Conservation (phyloP, 129 eudicot species). For the Chrysanthemum makinoi region DNA sequence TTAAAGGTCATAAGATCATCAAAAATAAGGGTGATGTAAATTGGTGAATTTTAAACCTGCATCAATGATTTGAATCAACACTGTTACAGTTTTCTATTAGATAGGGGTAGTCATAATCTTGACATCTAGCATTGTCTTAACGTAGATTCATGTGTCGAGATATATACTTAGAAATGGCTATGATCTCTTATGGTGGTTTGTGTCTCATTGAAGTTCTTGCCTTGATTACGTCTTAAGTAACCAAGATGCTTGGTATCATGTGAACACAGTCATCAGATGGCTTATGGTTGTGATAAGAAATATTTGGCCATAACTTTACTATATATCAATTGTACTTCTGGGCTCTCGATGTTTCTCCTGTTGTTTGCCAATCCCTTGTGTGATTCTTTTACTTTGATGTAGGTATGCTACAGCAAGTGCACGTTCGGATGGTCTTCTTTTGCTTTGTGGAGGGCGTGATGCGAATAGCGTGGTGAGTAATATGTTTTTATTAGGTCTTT, state of each 20-base stretch:
- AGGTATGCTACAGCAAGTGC: constrained; percentile 99
- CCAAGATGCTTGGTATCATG: constrained; percentile 7
- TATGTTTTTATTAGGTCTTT: constrained; percentile 10
- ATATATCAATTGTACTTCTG: not conserved
- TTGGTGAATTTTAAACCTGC: not conserved
- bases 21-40: not conserved
- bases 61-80: not conserved
- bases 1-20: not conserved
- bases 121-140: not conserved
- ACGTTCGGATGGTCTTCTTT: constrained; percentile 98
- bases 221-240: not conserved
- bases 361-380: constrained; percentile 9
- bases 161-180: not conserved
- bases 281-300: not conserved
- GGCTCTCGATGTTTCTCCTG: not conserved
- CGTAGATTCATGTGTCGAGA: not conserved
- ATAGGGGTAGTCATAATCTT: not conserved
- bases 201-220: not conserved
- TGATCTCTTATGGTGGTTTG: not conserved
- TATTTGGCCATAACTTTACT: not conserved
- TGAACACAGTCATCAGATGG: constrained; percentile 7
- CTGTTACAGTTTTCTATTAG: not conserved
- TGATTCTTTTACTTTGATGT: constrained; percentile 21
- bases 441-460: constrained; percentile 99
- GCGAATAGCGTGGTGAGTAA: constrained; percentile 95